Evolutionary conservation across 106 monocot genomes (phyloP), one percentile per base, ranked within the genome.

Genomic region (Vanilla planifolia): DNA sequence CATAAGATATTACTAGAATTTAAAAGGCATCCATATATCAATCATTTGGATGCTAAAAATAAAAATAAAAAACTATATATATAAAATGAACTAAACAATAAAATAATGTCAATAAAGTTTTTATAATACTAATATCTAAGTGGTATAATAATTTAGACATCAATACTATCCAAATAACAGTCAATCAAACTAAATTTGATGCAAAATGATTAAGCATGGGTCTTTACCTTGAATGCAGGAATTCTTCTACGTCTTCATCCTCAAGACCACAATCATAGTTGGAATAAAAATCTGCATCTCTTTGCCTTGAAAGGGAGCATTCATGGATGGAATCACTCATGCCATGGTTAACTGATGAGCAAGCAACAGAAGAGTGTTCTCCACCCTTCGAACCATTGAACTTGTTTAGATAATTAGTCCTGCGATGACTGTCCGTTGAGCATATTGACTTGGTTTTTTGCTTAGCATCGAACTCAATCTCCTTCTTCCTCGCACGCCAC

Each of bases 401-500:
- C 32, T 40, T 42, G 59, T 68, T 55, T 41, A 8, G 22, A 2
- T 26, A 53, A 51, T 79, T 41, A 67, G 17, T 34, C 45, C 22
- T 70, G 9, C 52, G 16, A 21, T 66, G 65, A 40, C 29, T 35
- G 16, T 63, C 68, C 20, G 34, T 37, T 39, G 56, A 51, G 42
- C 60, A 45, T 64, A 64, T 78, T 20, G 60, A 13, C 59, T 63
- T 69, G n/a, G 17, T 11, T 26, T 70, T 62, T 21, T 71, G 25
- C 67, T 72, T 87, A 24, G 58, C 57, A 56, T 89, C 77, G 43
- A 94, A 61, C 45, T 94, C 89, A 20, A 72, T 47, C 46, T 94
- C 93, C 66, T 89, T 94, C 59, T 94, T 75, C 19, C 93, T 70
- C 21, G 89, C 79, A 51, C 77, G 82, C 93, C 93, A 94, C 85